Conservation (phyloP, 139 green algal species). For the Closterium sp. region DNA sequence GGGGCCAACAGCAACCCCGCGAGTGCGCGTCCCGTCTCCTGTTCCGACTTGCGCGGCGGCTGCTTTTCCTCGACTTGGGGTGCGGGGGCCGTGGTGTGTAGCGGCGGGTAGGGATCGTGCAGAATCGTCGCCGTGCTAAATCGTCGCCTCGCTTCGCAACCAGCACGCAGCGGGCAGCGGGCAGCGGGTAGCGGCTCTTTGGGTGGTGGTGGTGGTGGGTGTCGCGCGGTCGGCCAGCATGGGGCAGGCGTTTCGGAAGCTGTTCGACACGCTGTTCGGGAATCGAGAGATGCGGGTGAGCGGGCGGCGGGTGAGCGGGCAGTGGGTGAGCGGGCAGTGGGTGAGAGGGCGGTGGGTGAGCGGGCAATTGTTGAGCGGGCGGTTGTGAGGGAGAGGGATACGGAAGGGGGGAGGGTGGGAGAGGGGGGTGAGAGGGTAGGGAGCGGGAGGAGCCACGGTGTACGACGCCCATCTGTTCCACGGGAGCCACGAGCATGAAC, state of each 20-base stretch:
- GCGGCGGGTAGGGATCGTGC: neutral
- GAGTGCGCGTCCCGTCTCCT: neutral
- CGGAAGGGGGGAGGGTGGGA: no score
- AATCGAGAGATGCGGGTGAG: constrained; percentile 89
- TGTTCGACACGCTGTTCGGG: constrained; percentile 84
- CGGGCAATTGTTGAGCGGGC: no score
- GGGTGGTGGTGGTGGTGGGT: neutral
- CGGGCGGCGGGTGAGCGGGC: neutral
- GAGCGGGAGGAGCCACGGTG: no score
- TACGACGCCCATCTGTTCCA: no score
- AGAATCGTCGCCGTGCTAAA: neutral
- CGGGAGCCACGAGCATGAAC: no score
- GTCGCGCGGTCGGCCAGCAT: constrained; percentile 49
- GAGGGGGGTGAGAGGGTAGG: neutral
- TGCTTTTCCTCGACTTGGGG: neutral
- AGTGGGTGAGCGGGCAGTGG: no score
- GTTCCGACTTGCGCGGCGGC: neutral
- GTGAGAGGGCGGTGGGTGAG: constrained; percentile 71
- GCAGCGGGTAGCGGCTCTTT: neutral
- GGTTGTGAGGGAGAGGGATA: no score
- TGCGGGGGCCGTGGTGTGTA: neutral
- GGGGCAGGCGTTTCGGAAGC: constrained; percentile 70
- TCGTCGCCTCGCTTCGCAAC: neutral
- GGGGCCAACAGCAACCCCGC: neutral
- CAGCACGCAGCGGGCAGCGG: neutral